These are phyloP conservation scores for Coemansia erecta DNA, from an alignment of 192 early-diverging fungal genomes.

Conservation along the genomic window DNA sequence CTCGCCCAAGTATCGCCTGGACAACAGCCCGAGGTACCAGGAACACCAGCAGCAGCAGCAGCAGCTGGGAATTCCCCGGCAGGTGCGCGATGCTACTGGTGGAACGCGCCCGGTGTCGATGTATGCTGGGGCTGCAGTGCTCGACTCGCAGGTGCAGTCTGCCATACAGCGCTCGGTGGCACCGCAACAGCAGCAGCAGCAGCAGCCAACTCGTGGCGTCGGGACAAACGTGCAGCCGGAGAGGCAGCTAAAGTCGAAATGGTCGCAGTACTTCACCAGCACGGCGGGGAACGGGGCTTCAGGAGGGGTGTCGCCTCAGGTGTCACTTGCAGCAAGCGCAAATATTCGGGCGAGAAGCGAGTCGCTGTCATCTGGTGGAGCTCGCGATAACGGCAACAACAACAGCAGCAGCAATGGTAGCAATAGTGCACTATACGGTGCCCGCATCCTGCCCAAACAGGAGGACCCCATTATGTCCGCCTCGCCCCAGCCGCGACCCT, in stretches of 20 bases:
- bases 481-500: constrained; percentile 8
- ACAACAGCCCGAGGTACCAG: background rate
- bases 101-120: constrained; percentile 34
- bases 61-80: constrained; percentile 14
- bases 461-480: background rate
- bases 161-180: constrained; percentile 38
- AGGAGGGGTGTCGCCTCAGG: constrained; percentile 3
- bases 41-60: constrained; percentile 4
- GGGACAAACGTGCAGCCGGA: background rate
- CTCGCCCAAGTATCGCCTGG: constrained; percentile 7
- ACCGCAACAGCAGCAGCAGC: constrained; percentile 9
- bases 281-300: constrained; percentile 7
- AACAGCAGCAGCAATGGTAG: background rate
- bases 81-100: constrained; percentile 26
- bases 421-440: constrained; percentile 3
- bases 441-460: constrained; percentile 7
- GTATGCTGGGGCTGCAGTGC: constrained; percentile 21
- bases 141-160: constrained; percentile 37
- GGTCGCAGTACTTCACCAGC: constrained; percentile 52
- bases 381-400: background rate
- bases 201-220: constrained; percentile 12
- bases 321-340: background rate
- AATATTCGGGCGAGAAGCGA: constrained; percentile 23
- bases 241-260: constrained; percentile 25
- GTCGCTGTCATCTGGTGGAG: constrained; percentile 11